Evolutionary conservation across 805 yeast species (phyloP).

Genomic region (Starmerella scarabaei): DNA sequence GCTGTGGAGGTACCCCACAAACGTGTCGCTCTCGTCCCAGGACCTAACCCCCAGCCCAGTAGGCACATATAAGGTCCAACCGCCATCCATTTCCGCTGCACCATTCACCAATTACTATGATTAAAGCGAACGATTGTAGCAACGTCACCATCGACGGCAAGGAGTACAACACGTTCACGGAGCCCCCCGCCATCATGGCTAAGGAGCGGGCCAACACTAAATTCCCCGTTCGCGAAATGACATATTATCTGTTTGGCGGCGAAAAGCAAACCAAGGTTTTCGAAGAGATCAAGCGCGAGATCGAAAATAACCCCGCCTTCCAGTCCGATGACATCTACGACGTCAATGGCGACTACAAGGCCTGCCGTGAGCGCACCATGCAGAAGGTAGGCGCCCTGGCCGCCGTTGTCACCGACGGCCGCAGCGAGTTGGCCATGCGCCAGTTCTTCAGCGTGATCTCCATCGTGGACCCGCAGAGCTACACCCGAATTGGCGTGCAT

Average conservation of each 20-base stretch:
- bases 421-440: slow-evolving; percentile 22
- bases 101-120: slow-evolving; percentile 1
- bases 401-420: slow-evolving; percentile 20
- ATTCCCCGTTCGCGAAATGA: slow-evolving; percentile 30
- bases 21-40: background rate
- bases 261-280: slow-evolving; percentile 28
- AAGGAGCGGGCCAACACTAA: slow-evolving; percentile 30
- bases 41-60: background rate
- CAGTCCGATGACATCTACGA: slow-evolving; percentile 35
- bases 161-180: slow-evolving; percentile 23
- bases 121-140: slow-evolving; percentile 9
- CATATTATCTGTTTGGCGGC: slow-evolving; percentile 34
- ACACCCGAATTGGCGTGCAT: slow-evolving; percentile 79
- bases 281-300: slow-evolving; percentile 31
- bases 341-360: slow-evolving; percentile 30
- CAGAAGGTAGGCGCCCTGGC: slow-evolving; percentile 22
- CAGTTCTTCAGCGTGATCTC: slow-evolving; percentile 23
- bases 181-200: slow-evolving; percentile 29
- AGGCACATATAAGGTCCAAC: background rate
- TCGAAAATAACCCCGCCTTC: slow-evolving; percentile 43
- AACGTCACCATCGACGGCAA: slow-evolving; percentile 19
- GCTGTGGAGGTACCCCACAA: background rate
- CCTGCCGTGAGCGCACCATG: slow-evolving; percentile 29
- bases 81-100: background rate
- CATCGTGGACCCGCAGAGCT: slow-evolving; percentile 54